These are phyloP conservation scores for Cladosporium oxysporum DNA, from an alignment of 2,329 filamentous ascomycete genomes.

Conservation along the genomic window DNA sequence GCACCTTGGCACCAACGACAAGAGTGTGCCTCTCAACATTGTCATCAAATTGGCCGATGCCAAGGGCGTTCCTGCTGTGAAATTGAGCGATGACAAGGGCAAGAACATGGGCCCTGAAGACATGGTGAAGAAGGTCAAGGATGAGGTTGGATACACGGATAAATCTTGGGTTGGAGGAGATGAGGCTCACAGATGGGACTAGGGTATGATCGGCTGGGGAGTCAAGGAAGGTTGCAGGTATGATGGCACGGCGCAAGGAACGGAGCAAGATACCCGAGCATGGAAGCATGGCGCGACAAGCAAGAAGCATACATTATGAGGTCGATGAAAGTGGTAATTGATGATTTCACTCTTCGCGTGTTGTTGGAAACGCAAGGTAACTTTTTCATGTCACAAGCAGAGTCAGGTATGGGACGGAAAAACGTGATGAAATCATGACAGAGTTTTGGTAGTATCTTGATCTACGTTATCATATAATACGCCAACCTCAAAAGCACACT, in stretches of 20 bases:
- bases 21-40: constrained; percentile 91
- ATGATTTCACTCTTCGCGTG: neutral
- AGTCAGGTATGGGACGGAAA: neutral
- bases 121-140: constrained; percentile 81
- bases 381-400: neutral
- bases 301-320: neutral
- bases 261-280: constrained; percentile 15
- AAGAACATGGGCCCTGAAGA: constrained; percentile 91
- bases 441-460: constrained; percentile 4
- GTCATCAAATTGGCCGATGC: constrained; percentile 95
- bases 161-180: constrained; percentile 80
- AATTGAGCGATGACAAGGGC: constrained; percentile 82
- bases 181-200: constrained; percentile 79
- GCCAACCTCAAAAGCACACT: constrained; percentile 1
- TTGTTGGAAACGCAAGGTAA: neutral
- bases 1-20: constrained; percentile 70
- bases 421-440: neutral
- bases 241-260: neutral
- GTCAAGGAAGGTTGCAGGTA: neutral
- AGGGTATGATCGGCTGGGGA: neutral
- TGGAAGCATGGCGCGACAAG: neutral
- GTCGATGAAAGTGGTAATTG: neutral
- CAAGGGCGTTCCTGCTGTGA: constrained; percentile 77
- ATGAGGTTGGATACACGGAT: constrained; percentile 81
- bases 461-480: constrained; percentile 16